Evolutionary conservation across 2,329 filamentous ascomycete species (phyloP).

Genomic region (Calonectria montana): DNA sequence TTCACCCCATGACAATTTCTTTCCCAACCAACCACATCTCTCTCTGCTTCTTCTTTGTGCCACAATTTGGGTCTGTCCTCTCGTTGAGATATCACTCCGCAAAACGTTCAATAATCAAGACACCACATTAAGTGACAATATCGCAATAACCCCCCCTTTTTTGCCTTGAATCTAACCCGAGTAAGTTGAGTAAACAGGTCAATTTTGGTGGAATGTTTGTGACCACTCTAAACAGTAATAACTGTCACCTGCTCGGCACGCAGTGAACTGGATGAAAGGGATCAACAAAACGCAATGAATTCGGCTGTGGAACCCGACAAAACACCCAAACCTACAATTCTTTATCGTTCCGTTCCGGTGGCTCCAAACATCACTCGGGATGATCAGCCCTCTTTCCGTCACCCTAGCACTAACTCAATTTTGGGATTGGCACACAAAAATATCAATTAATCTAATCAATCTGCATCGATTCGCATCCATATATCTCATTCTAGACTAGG

Average conservation of each 20-base stretch:
- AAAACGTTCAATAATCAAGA: background rate
- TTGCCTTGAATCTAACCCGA: background rate
- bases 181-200: background rate
- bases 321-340: too few species aligned
- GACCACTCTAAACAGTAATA: too few species aligned
- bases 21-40: background rate
- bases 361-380: background rate
- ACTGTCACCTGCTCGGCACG: too few species aligned
- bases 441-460: constrained; percentile 2
- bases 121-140: background rate
- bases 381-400: background rate
- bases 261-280: too few species aligned
- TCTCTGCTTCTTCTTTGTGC: background rate
- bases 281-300: too few species aligned
- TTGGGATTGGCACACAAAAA: background rate
- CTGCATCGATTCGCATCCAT: background rate
- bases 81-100: background rate
- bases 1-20: background rate
- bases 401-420: background rate
- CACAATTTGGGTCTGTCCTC: background rate
- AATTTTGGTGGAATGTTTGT: too few species aligned
- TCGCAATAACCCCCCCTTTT: background rate
- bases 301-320: too few species aligned
- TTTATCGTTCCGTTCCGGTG: too few species aligned
- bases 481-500: background rate